phyloP scores from a whole-genome alignment of 371 early-diverging fungal genomes.

The Basidiobolus meristosporus region DNA sequence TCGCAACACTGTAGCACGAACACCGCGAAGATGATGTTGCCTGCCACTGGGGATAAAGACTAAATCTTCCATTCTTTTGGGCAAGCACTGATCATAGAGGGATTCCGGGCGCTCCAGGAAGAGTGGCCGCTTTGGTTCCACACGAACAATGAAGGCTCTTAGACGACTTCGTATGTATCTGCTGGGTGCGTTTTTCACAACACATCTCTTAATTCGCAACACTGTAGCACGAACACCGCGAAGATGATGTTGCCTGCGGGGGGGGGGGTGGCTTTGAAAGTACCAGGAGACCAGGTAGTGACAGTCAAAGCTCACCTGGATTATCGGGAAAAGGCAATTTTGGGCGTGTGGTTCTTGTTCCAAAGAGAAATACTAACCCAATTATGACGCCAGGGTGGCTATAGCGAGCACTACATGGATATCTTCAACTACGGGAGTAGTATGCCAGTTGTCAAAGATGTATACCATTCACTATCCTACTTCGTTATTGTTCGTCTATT shows the following conservation, averaged over 20 bases:
- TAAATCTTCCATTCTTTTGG: slow-evolving; percentile 7
- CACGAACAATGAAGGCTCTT: slow-evolving; percentile 31
- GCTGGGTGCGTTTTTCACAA: background rate
- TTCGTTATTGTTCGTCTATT: background rate
- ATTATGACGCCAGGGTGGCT: slow-evolving; percentile 32
- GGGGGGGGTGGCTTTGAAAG: slow-evolving; percentile 81
- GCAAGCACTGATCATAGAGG: slow-evolving; percentile 85
- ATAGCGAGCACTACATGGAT: slow-evolving; percentile 46
- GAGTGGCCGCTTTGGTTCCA: slow-evolving; percentile 77
- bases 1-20: slow-evolving; percentile 15
- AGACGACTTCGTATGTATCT: slow-evolving; percentile 13
- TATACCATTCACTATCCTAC: slow-evolving; percentile 2
- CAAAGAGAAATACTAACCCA: slow-evolving; percentile 1
- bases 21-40: slow-evolving; percentile 29
- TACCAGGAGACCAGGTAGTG: slow-evolving; percentile 34
- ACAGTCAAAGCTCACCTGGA: slow-evolving; percentile 57
- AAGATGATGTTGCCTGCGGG: slow-evolving; percentile 44
- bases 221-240: slow-evolving; percentile 20
- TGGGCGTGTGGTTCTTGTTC: slow-evolving; percentile 3
- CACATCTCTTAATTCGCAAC: background rate
- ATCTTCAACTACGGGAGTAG: slow-evolving; percentile 27
- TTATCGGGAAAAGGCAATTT: slow-evolving; percentile 61
- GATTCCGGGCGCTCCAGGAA: slow-evolving; percentile 59
- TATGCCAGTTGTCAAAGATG: slow-evolving; percentile 25
- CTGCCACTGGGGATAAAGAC: slow-evolving; percentile 7